A percentile compares a stretch with the other conserved stretches of the same genome.
phyloP scores from a whole-genome alignment of 2,329 filamentous ascomycete genomes.

The Penicillium sp. region DNA sequence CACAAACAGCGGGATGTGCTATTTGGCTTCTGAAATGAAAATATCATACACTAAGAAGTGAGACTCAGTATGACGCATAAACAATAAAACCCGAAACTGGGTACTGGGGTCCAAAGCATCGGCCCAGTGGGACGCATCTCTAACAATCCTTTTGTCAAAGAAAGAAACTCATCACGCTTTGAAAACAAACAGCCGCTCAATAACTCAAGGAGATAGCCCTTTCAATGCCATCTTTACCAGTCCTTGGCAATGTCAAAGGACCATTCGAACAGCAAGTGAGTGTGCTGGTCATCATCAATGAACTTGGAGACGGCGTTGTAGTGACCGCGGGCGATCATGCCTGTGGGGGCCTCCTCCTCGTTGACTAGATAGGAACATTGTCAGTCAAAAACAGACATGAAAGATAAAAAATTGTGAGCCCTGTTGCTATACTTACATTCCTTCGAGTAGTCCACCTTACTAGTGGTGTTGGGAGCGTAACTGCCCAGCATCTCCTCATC shows the following conservation, averaged over 20 bases:
- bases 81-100: constrained; percentile 7
- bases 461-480: constrained; percentile 88
- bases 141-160: constrained; percentile 31
- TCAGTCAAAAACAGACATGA: not conserved
- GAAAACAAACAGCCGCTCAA: constrained; percentile 26
- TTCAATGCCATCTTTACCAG: constrained; percentile 55
- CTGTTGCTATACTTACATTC: constrained; percentile 67
- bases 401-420: not conserved
- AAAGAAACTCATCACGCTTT: constrained; percentile 32
- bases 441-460: constrained; percentile 83
- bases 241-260: constrained; percentile 95
- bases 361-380: constrained; percentile 60
- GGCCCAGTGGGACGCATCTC: constrained; percentile 21
- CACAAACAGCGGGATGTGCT: constrained; percentile 25
- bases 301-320: constrained; percentile 90
- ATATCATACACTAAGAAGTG: constrained; percentile 13
- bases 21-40: constrained; percentile 10
- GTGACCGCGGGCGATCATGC: constrained; percentile 84
- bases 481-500: constrained; percentile 98
- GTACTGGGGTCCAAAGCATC: constrained; percentile 8
- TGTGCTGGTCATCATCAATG: constrained; percentile 90
- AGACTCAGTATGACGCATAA: constrained; percentile 9
- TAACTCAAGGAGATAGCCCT: constrained; percentile 21
- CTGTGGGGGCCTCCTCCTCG: constrained; percentile 85
- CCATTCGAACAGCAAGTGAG: constrained; percentile 92